Evolutionary conservation across 129 eudicot species (phyloP), one percentile per base, ranked within the genome.

Genomic region (Tagetes patula): DNA sequence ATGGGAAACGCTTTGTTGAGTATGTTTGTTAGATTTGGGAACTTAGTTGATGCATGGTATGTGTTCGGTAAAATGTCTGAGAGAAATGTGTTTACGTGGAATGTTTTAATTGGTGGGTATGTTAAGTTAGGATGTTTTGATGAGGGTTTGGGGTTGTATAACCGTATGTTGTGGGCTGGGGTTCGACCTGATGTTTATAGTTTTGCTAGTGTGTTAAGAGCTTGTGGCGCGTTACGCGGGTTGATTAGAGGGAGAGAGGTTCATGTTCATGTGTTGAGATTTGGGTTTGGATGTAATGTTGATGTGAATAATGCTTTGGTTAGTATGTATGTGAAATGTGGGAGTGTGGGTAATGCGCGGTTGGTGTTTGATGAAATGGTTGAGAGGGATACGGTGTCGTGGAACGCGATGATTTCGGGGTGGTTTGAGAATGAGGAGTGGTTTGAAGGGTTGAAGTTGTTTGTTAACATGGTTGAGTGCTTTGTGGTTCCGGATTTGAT

Each of bases 41-140:
- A 82, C 67, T 70, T 93, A 81, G 83, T 69, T 20, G 96, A 93
- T 70, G 98, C 98, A 12, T 93, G 98, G 98, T 87, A 84, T 36
- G 98, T 93, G 90, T 90, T 93, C 67, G 98, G 98, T 38, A 92
- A 82, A 82, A 92, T 92, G 98, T 67, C 84, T 66, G 95, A 92
- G 31, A 87, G 96, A 43, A 78, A 92, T 81, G 62, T 92, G 73
- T 92, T 89, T 65, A 87, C 98, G 68, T 92, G 98, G 98, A 92
- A 92, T 65, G 92, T 92, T 63, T 80, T 92, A 74, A 85, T 92
- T 52, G 96, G 98, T 55, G 98, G 98, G 86, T 89, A 92, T 85
- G 89, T 87, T 3, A 92, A 87, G 81, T 79, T 59, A 0, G 96
- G 98, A 10, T 92, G 70, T 67, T 86, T 92, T 42, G 98, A 92